Evolutionary conservation across 768 basidiomycete genomes (phyloP), one percentile per base, ranked within the genome.

Genomic region (Mycena alexandri): DNA sequence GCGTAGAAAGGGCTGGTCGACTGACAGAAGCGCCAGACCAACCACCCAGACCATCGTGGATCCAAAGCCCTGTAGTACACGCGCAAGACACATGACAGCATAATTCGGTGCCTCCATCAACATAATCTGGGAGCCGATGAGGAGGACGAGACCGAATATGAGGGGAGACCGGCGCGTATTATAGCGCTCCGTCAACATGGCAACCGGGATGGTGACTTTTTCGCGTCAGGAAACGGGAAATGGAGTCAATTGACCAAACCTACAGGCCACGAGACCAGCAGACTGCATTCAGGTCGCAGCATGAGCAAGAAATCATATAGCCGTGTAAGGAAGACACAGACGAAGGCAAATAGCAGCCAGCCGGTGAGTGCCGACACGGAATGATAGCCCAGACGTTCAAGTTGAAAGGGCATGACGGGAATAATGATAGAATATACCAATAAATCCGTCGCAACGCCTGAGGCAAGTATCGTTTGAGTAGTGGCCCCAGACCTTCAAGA

Each of bases 41-140:
- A 89, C 85, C 0, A 88, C 82, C 89, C 88, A 90, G 11, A 90
- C 81, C 75, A 89, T 81, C 7, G 88, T 85, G 0, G 89, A 89
- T 17, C 86, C 85, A 12, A 88, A 75, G 6, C 89, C 89, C 74
- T 90, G 89, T 29, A 89, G 53, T n/a, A 84, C 72, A 36, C 90
- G 85, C 10, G 89, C 88, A 42, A 89, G 36, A 16, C 81, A 84
- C 88, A 91, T 88, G 14, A 89, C 75, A 61, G 83, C 71, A 68
- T 85, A 90, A 43, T 79, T 83, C 3, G 84, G 85, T 0, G 88
- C 87, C 69, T 89, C 86, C 88, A 90, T 89, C 13, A 91, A 78
- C 78, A 90, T 80, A 19, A 89, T 74, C 75, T 89, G 87, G 2
- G 87, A 86, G 7, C 80, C 86, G 5, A 87, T 75, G 41, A 90